Evolutionary conservation across 106 monocot genomes (phyloP), one percentile per base, ranked within the genome.

Genomic region (Narthecium ossifragum): DNA sequence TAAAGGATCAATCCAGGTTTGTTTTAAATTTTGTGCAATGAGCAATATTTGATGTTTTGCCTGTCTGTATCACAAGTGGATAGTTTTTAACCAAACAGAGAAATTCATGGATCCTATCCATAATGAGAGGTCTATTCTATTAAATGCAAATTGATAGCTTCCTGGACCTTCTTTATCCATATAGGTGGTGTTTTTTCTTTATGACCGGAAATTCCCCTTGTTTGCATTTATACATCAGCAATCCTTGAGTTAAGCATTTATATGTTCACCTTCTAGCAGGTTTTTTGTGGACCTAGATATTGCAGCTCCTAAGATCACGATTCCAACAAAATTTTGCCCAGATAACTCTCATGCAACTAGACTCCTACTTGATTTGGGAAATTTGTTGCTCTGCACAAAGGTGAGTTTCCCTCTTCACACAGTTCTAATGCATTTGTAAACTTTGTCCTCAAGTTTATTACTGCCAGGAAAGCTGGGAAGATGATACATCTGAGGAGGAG

Each of bases 241-340:
- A n/a, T n/a, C n/a, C n/a, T n/a, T n/a, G n/a, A n/a, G n/a, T n/a
- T n/a, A n/a, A n/a, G n/a, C n/a, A n/a, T n/a, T 54, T 46, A 5
- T 51, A 51, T 10, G 15, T 26, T 45, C 20, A 55, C 25, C 18
- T 57, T 6, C 11, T 70, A 46, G 23, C 61, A 98, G 98, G 79
- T 98, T 98, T 65, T 73, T 73, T 50, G 55, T 98, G 53, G 87
- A 98, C 66, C 61, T 98, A 64, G 98, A 98, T 73, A 91, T 98
- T 68, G 90, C 98, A 41, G 98, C 98, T 68, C 98, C 98, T 31
- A 98, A 98, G 65, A 81, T 98, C 43, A 85, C 84, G 12, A 82
- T 98, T 47, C 98, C 98, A 4, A 86, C 84, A 5, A 79, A 98
- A 29, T 98, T 86, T 62, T 71, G 47, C 57, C 91, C 91, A 48